A percentile compares a stretch with the other conserved stretches of the same genome.
Conservation (phyloP, 768 basidiomycete genomes). For the Lactifluus pinguis region DNA sequence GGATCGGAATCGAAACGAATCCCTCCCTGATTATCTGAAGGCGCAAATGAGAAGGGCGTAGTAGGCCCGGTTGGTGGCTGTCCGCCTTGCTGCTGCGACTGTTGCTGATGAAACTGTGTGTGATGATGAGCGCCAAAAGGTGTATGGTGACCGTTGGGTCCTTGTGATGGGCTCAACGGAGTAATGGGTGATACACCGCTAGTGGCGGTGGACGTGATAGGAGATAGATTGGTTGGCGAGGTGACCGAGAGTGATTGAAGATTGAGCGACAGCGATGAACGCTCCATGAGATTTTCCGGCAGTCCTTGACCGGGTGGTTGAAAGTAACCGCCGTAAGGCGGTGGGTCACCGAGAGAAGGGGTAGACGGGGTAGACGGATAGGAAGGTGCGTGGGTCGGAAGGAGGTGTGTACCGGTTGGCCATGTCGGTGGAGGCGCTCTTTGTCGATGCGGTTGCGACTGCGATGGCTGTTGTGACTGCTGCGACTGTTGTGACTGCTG, state of each 20-base stretch:
- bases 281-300: constrained; percentile 23
- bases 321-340: constrained; percentile 19
- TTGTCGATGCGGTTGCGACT: constrained; percentile 16
- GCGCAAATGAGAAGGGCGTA: constrained; percentile 42
- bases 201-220: constrained; percentile 29
- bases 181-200: constrained; percentile 38
- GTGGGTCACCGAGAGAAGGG: constrained; percentile 20
- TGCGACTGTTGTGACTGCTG: constrained; percentile 22
- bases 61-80: constrained; percentile 23
- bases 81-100: neutral
- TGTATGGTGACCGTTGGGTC: constrained; percentile 35
- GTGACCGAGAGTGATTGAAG: constrained; percentile 57
- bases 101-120: constrained; percentile 28
- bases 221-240: constrained; percentile 55
- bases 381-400: constrained; percentile 16
- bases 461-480: neutral
- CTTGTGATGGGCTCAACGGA: constrained; percentile 46
- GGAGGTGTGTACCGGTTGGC: constrained; percentile 20
- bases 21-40: constrained; percentile 25
- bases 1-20: constrained; percentile 28
- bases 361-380: constrained; percentile 13
- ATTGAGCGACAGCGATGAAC: constrained; percentile 51
- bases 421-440: constrained; percentile 25
- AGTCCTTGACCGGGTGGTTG: constrained; percentile 18
- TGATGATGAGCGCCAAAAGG: constrained; percentile 36